Evolutionary conservation across 768 basidiomycete genomes (phyloP).

Genomic region (Dentipellis sp.): DNA sequence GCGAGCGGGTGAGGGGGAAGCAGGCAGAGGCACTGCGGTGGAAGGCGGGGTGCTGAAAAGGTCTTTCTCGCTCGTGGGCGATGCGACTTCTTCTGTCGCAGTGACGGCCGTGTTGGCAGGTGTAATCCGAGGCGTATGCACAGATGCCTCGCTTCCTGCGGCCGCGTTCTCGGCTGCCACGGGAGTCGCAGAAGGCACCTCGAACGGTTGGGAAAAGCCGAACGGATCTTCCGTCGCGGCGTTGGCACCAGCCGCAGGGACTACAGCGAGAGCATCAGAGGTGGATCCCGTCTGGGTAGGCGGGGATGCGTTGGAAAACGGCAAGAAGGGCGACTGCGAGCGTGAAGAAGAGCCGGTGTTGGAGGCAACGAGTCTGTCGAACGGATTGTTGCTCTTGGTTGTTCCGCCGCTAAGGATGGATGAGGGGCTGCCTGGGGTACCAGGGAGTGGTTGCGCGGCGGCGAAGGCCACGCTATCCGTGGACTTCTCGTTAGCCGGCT

Average conservation of each 20-base stretch:
- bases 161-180: neutral
- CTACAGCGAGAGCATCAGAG: neutral
- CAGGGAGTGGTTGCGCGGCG: slow-evolving; percentile 63
- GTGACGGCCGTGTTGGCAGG: neutral
- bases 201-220: slow-evolving; percentile 30
- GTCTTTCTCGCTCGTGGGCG: slow-evolving; percentile 37
- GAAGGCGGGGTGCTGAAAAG: slow-evolving; percentile 54
- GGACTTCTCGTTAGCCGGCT: slow-evolving; percentile 16
- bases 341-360: slow-evolving; percentile 30
- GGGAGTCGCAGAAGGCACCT: slow-evolving; percentile 1
- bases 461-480: slow-evolving; percentile 46
- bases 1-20: too few relatives aligned
- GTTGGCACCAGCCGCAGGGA: slow-evolving; percentile 3
- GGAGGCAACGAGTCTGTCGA: slow-evolving; percentile 58
- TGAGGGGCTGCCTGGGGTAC: slow-evolving; percentile 45
- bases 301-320: slow-evolving; percentile 32
- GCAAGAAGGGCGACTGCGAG: slow-evolving; percentile 52
- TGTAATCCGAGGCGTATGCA: neutral
- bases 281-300: slow-evolving; percentile 10
- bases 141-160: neutral
- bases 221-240: slow-evolving; percentile 37
- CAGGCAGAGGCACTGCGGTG: slow-evolving; percentile 17
- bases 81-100: slow-evolving; percentile 14
- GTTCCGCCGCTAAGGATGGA: slow-evolving; percentile 35
- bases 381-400: slow-evolving; percentile 85